Evolutionary conservation across 2,329 filamentous ascomycete genomes (phyloP).

Genomic region (Colletotrichum sublineola): DNA sequence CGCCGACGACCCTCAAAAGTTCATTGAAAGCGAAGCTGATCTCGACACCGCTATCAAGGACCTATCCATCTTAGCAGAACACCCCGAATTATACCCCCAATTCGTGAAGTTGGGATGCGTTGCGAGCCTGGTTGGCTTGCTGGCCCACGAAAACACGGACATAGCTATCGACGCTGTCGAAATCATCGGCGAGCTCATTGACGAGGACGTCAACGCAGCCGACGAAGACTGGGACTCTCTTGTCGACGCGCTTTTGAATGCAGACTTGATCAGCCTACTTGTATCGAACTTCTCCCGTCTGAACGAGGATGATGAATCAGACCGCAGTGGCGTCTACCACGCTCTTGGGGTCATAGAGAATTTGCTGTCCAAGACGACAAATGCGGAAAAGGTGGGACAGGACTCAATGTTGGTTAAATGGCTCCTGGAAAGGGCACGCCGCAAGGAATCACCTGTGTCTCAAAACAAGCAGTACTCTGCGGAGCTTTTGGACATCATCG

Average conservation of each 20-base stretch:
- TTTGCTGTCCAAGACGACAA: constrained; percentile 77
- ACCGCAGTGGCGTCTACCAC: constrained; percentile 89
- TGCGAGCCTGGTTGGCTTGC: constrained; percentile 80
- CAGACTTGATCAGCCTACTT: constrained; percentile 80
- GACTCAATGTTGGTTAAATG: constrained; percentile 79
- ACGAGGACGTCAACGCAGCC: constrained; percentile 88
- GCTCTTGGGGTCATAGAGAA: constrained; percentile 88
- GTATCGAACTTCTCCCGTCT: constrained; percentile 84
- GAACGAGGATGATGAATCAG: constrained; percentile 78
- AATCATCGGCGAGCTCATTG: constrained; percentile 90
- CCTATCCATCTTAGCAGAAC: constrained; percentile 87
- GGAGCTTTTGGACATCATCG: constrained; percentile 89
- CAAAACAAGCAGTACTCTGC: constrained; percentile 98
- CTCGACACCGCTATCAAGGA: constrained; percentile 89
- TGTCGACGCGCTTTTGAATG: constrained; percentile 75
- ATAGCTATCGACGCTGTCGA: constrained; percentile 93
- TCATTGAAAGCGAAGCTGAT: constrained; percentile 89
- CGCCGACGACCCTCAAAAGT: constrained; percentile 83
- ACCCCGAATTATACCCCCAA: constrained; percentile 84
- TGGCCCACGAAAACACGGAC: constrained; percentile 97
- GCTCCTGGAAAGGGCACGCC: constrained; percentile 81
- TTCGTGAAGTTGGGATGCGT: constrained; percentile 82
- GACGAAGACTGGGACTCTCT: constrained; percentile 85
- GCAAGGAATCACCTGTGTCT: constrained; percentile 74
- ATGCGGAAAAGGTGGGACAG: constrained; percentile 79